Percentiles rank a stretch among this genome's conserved stretches.
phyloP scores from a whole-genome alignment of 2,329 filamentous ascomycete genomes.

The Fusarium acutatum region DNA sequence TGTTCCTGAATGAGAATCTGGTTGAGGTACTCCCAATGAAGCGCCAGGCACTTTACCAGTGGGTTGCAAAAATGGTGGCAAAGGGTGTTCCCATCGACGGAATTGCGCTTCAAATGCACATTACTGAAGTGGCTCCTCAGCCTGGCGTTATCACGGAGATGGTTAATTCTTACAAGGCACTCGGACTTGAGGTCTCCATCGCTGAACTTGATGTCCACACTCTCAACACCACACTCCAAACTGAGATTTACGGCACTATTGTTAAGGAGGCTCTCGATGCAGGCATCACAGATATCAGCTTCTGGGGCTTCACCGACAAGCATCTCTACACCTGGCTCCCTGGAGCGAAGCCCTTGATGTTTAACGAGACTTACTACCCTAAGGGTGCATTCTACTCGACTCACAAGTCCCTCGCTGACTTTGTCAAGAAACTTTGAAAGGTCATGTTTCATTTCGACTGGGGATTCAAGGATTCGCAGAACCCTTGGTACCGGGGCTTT shows the following conservation, averaged over 20 bases:
- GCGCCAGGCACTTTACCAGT: not conserved
- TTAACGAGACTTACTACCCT: not conserved
- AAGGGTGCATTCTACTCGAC: not conserved
- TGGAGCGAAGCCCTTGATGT: not conserved
- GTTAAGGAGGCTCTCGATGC: not conserved
- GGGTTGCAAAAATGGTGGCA: not conserved
- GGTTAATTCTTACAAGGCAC: not conserved
- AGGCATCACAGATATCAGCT: not conserved
- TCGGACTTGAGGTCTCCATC: not conserved
- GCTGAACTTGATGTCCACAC: not conserved
- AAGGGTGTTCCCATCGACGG: not conserved
- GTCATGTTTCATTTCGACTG: too few relatives aligned
- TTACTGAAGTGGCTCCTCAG: too few relatives aligned
- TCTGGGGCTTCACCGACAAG: not conserved
- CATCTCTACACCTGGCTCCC: not conserved
- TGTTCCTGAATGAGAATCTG: not conserved
- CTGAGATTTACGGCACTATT: not conserved
- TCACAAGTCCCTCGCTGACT: not conserved
- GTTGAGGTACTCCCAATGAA: not conserved
- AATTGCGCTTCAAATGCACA: not conserved
- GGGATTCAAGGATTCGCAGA: too few relatives aligned
- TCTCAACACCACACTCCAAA: not conserved
- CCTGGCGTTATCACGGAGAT: not conserved
- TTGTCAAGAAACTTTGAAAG: too few relatives aligned
- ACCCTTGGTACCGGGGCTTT: too few relatives aligned